Base-by-base conservation (phyloP, 441 rosid species). In the Populus hybrid region DNA sequence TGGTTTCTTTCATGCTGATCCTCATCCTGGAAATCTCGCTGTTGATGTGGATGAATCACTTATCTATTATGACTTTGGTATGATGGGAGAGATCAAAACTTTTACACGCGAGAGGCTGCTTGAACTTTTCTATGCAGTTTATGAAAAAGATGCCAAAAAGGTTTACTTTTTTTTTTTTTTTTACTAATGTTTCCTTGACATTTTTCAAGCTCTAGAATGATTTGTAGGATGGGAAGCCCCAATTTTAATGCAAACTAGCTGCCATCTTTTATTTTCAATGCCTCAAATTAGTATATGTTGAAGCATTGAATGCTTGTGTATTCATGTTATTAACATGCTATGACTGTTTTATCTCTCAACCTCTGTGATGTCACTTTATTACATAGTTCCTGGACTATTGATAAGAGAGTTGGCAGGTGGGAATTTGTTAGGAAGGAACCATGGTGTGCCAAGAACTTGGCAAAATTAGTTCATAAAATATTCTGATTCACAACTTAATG, bases 21-120 rank as follows among this genome's bases (percentile, higher is more conserved):
- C 99, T 1, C 99, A 95, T 83, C 99, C 99, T 26, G 98, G 99
- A 74, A 95, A 95, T 81, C 97, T 94, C 20, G 98, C 98, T 20
- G 82, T 95, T 61, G 98, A 94, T 83, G 81, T 78, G 76, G 97
- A 94, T 77, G 93, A 94, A 77, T 70, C 95, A 18, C 81, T 95
- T 76, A 94, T 94, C 79, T 95, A 95, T 83, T 95, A 93, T 77
- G 99, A 95, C 84, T 95, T 92, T 69, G 98, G 99, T 35, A 92
- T 95, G 99, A 95, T 95, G 98, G 99, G 99, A 82, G 98, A 95
- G 81, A 92, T 95, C 74, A 93, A 95, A 84, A 84, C 93, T 35
- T 93, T 92, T 80, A 95, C 99, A 50, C 94, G 98, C 26, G 89
- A 79, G 78, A 93, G 94, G 79, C 75, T 95, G 82, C 93, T 95